Percentiles rank a stretch among this genome's conserved stretches.
Conservation (phyloP, 2,329 filamentous ascomycete species). For the Paecilomyces dactylethromorphus region DNA sequence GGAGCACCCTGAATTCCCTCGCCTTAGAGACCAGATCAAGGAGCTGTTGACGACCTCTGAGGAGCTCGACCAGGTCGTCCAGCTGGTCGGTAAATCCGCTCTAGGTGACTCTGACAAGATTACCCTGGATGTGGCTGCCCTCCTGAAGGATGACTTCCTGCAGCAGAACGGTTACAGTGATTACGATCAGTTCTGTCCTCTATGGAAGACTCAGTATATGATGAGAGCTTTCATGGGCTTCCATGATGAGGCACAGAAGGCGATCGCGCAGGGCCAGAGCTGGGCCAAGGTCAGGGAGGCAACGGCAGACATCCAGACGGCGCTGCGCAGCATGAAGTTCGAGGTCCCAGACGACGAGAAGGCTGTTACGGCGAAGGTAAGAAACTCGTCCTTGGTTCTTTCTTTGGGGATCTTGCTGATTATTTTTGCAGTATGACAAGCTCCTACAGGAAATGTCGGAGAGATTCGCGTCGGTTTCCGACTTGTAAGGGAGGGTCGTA, state of each 20-base stretch:
- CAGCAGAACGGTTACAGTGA: constrained; percentile 99
- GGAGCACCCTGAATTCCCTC: constrained; percentile 88
- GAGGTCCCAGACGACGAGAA: constrained; percentile 85
- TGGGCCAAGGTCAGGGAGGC: constrained; percentile 92
- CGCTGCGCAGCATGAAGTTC: constrained; percentile 92
- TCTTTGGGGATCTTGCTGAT: constrained; percentile 34
- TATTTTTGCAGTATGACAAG: constrained; percentile 69
- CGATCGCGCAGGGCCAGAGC: constrained; percentile 78
- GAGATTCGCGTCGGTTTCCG: constrained; percentile 92
- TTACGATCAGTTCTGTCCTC: constrained; percentile 97
- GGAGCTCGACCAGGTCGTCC: constrained; percentile 96
- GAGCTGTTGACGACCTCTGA: constrained; percentile 91
- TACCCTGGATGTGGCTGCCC: constrained; percentile 80
- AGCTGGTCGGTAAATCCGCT: constrained; percentile 95
- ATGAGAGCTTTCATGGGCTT: constrained; percentile 99
- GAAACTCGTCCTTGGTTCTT: constrained; percentile 13
- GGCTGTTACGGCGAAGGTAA: constrained; percentile 73
- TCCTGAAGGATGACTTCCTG: constrained; percentile 97
- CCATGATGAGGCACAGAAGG: constrained; percentile 96
- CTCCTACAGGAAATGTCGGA: constrained; percentile 89
- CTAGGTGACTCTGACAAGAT: constrained; percentile 98
- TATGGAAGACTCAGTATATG: constrained; percentile 99
- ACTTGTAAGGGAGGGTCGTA: constrained; percentile 60
- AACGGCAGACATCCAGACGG: constrained; percentile 76
- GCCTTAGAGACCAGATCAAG: constrained; percentile 85